These are phyloP conservation scores for Colletotrichum scovillei DNA, from an alignment of 2,329 filamentous ascomycete species.

Conservation along the genomic window DNA sequence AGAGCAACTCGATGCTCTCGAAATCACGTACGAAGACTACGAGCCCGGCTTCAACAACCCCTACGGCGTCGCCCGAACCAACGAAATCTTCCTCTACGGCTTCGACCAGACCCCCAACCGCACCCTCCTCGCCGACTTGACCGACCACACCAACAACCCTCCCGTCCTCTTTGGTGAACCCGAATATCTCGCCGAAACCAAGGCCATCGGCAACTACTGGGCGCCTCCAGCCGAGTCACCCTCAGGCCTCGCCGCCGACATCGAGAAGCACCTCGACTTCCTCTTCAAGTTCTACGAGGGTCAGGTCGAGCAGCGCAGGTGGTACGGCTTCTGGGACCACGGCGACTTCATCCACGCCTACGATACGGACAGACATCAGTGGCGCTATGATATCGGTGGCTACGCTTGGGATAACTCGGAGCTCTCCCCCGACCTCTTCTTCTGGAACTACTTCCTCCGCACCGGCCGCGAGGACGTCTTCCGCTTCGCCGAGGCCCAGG, in stretches of 20 bases:
- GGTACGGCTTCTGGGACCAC: constrained; percentile 73
- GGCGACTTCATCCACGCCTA: constrained; percentile 74
- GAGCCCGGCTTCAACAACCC: constrained; percentile 66
- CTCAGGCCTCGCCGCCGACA: constrained; percentile 46
- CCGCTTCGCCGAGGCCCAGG: constrained; percentile 68
- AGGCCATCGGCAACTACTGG: constrained; percentile 68
- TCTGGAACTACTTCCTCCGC: constrained; percentile 72
- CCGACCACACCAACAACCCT: constrained; percentile 60
- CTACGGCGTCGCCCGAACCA: constrained; percentile 68
- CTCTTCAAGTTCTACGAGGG: constrained; percentile 65
- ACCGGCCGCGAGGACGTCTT: constrained; percentile 69
- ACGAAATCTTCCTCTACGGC: constrained; percentile 64
- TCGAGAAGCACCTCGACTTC: constrained; percentile 67
- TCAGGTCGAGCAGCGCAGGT: constrained; percentile 67
- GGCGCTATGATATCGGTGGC: constrained; percentile 73
- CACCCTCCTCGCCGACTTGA: constrained; percentile 56
- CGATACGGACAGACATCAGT: constrained; percentile 67
- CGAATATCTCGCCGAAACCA: constrained; percentile 61
- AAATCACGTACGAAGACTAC: constrained; percentile 74
- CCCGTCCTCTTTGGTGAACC: constrained; percentile 62
- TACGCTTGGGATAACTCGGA: constrained; percentile 76
- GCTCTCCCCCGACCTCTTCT: constrained; percentile 70
- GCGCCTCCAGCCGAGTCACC: constrained; percentile 43
- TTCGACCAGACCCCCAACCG: constrained; percentile 64
- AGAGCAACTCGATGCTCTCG: constrained; percentile 68